Base-by-base conservation (phyloP, 805 yeast species). In the Peterozyma xylosa region DNA sequence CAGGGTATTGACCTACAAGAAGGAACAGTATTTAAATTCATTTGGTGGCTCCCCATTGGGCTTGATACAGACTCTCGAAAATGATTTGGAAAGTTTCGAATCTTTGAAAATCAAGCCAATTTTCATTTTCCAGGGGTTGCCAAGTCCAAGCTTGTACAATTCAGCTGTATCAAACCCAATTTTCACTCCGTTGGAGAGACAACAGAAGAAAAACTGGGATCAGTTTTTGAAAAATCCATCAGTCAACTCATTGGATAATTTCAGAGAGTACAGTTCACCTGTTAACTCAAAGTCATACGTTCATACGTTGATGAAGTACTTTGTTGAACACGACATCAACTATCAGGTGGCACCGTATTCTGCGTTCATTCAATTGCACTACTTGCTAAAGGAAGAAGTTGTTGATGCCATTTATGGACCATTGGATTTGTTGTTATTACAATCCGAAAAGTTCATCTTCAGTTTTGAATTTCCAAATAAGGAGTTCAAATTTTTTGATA, bases 371-470 rank as follows among this genome's bases (percentile, higher is more conserved):
- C 96, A 91, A 62, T 68, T 93, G 53, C 77, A 85, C 6, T 88
- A 87, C 54, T 64, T 91, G 53, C 71, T 73, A 48, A 73, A 73
- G 38, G 68, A 67, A 40, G 70, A 67, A 0, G 63, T 69, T 38
- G 74, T 91, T 41, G 89, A 90, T 59, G 80, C 84, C 5, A 78
- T 90, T 33, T 86, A 80, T 61, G 96, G 96, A 1, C 82, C 96
- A 7, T 82, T 89, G 1, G 98, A 93, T 53, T 71, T 80, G 34
- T 64, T 90, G 37, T 66, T 91, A 57, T 60, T 77, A 38, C 64
- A 63, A 5, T 60, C 66, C 14, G 93, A 86, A 45, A 82, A 77
- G 50, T 78, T 89, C 46, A 82, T 91, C 45, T 61, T 81, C 41
- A 76, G 83, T 15, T 73, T 89, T 70, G 95, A 86, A 48, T 73